phyloP scores from a whole-genome alignment of 768 basidiomycete genomes.

The Thelephora ganbajun region DNA sequence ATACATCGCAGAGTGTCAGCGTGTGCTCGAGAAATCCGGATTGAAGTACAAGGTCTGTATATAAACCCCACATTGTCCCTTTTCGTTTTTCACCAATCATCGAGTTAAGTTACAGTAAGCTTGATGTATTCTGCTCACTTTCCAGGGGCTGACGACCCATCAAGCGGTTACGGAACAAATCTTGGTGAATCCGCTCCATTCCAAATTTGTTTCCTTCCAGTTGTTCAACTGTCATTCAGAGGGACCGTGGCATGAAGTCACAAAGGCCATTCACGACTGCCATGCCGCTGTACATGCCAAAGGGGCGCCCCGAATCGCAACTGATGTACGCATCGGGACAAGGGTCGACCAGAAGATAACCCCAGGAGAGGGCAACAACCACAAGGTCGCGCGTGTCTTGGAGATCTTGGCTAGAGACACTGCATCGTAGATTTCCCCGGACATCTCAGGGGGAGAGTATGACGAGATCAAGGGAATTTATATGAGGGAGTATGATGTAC shows the following conservation, averaged over 20 bases:
- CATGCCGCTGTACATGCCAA: slow-evolving; percentile 75
- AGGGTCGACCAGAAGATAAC: slow-evolving; percentile 54
- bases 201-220: neutral
- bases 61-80: neutral
- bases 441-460: neutral
- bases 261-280: slow-evolving; percentile 79
- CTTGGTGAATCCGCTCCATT: slow-evolving; percentile 31
- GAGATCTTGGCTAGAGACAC: slow-evolving; percentile 45
- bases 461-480: neutral
- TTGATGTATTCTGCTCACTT: neutral
- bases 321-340: slow-evolving; percentile 93
- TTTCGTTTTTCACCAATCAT: neutral
- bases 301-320: slow-evolving; percentile 67
- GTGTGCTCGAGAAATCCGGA: slow-evolving; percentile 71
- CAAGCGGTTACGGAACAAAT: slow-evolving; percentile 86
- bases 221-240: slow-evolving; percentile 22
- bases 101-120: slow-evolving; percentile 53
- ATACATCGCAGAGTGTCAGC: slow-evolving; percentile 71
- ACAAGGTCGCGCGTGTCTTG: slow-evolving; percentile 70
- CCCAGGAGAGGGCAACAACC: slow-evolving; percentile 59
- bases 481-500: neutral
- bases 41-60: slow-evolving; percentile 63
- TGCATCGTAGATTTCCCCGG: slow-evolving; percentile 1
- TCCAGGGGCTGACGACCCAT: neutral
- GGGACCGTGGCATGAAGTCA: slow-evolving; percentile 79